Conservation (phyloP, 2,329 filamentous ascomycete species). For the Aureobasidium subglaciale region DNA sequence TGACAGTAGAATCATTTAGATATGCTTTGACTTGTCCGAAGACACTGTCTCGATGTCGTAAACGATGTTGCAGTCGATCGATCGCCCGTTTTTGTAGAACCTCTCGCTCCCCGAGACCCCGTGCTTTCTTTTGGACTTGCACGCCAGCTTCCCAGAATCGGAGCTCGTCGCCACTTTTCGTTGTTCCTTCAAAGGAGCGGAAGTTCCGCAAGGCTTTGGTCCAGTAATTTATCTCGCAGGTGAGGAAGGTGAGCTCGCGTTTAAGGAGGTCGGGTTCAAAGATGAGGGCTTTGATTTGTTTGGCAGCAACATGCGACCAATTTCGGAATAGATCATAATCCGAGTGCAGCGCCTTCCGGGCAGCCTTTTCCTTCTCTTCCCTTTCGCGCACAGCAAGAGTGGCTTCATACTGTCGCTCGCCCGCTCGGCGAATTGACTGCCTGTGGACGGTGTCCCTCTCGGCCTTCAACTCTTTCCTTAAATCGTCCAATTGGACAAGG, state of each 20-base stretch:
- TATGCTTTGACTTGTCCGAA: background rate
- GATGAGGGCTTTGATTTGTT: background rate
- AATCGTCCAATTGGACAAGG: no score
- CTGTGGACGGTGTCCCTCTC: background rate
- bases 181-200: background rate
- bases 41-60: background rate
- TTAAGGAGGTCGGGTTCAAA: background rate
- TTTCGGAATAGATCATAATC: background rate
- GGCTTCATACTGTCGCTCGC: constrained; percentile 21
- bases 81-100: background rate
- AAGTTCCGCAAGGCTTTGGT: background rate
- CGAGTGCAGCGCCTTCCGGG: constrained; percentile 11
- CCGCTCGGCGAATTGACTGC: constrained; percentile 15
- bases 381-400: constrained; percentile 23
- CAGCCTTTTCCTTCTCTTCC: constrained; percentile 5
- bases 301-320: background rate
- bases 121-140: background rate
- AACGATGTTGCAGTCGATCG: background rate
- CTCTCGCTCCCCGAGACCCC: background rate
- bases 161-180: background rate
- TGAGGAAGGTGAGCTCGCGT: background rate
- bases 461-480: background rate
- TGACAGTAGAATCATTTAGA: background rate
- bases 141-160: background rate
- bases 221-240: background rate